A percentile compares a stretch with the other conserved stretches of the same genome.
These are phyloP conservation scores for Fusarium sp. DNA, from an alignment of 2,329 filamentous ascomycete genomes.

Conservation along the genomic window DNA sequence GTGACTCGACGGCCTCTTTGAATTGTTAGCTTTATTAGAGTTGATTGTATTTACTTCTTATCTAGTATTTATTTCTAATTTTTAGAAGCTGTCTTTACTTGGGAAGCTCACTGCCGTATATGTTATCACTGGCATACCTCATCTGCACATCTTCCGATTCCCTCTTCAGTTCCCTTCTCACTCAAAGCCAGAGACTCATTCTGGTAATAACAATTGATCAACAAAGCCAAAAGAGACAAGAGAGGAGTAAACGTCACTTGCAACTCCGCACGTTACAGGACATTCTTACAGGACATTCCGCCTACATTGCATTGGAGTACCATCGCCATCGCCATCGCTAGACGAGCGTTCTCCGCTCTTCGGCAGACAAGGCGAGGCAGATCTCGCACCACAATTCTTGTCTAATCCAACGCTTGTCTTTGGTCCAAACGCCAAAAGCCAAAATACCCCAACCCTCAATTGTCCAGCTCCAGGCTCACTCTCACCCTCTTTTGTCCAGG, in stretches of 20 bases:
- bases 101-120: neutral
- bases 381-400: slow-evolving; percentile 32
- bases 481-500: slow-evolving; percentile 32
- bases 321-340: slow-evolving; percentile 8
- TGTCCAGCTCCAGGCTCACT: slow-evolving; percentile 8
- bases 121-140: neutral
- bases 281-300: slow-evolving; percentile 23
- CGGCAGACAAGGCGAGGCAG: slow-evolving; percentile 27
- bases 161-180: too few relatives aligned
- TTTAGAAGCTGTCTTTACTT: neutral
- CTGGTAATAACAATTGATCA: neutral
- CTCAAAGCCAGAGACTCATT: neutral
- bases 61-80: neutral
- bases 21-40: neutral
- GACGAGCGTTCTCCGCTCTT: slow-evolving; percentile 31
- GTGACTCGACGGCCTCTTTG: neutral
- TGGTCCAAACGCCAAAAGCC: slow-evolving; percentile 12
- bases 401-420: slow-evolving; percentile 27
- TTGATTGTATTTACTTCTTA: slow-evolving; percentile 4
- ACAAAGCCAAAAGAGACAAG: neutral
- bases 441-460: neutral
- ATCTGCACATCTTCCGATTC: neutral
- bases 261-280: slow-evolving; percentile 22
- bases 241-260: slow-evolving; percentile 11
- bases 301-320: slow-evolving; percentile 12